phyloP scores from a whole-genome alignment of 176 grass and related monocot genomes.

The Oryza brachyantha region DNA sequence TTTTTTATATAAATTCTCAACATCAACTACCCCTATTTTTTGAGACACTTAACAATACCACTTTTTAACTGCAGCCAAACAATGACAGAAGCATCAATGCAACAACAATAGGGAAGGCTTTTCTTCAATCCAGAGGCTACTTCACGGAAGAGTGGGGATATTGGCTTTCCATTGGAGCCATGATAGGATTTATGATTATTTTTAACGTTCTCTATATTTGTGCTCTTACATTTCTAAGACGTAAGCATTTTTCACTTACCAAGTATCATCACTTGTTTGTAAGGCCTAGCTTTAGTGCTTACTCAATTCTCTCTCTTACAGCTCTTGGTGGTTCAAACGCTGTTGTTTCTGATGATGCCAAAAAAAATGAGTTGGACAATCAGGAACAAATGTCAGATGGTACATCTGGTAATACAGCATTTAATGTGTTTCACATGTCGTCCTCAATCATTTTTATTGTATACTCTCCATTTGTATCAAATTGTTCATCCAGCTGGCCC shows the following conservation, averaged over 20 bases:
- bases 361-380: slow-evolving; percentile 23
- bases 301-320: slow-evolving; percentile 25
- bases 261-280: not conserved
- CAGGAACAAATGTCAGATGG: slow-evolving; percentile 10
- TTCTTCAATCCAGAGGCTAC: slow-evolving; percentile 58
- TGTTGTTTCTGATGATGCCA: slow-evolving; percentile 39
- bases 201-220: slow-evolving; percentile 56
- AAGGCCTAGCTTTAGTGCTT: not conserved
- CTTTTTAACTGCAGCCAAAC: slow-evolving; percentile 42
- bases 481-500: not conserved
- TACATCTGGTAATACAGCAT: slow-evolving; percentile 6
- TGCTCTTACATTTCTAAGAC: slow-evolving; percentile 46
- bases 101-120: slow-evolving; percentile 51
- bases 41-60: not conserved
- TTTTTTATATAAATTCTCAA: not conserved
- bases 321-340: slow-evolving; percentile 39
- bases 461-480: slow-evolving; percentile 9
- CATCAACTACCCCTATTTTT: not conserved
- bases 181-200: slow-evolving; percentile 54
- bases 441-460: too few relatives aligned
- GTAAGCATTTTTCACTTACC: slow-evolving; percentile 34
- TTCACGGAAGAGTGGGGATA: slow-evolving; percentile 51
- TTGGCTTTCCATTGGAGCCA: slow-evolving; percentile 58
- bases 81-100: slow-evolving; percentile 41
- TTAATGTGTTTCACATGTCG: not conserved